Percentiles rank a stretch among this genome's conserved stretches.
phyloP scores from a whole-genome alignment of 1,284 basidiomycete species.

The Ustilago shanxiensis region DNA sequence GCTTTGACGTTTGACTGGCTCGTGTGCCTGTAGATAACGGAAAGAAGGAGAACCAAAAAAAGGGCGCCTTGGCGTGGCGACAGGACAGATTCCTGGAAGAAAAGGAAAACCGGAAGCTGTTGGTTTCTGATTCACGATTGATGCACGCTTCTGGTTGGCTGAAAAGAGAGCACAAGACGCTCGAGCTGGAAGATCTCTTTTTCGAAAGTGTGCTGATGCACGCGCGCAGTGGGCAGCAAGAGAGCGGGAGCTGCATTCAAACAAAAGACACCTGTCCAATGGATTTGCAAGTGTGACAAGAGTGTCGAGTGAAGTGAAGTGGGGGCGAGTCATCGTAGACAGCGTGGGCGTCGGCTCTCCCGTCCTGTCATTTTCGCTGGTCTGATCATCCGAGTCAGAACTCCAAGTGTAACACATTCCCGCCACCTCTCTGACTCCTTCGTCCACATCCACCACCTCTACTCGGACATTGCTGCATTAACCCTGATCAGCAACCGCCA shows the following conservation, averaged over 20 bases:
- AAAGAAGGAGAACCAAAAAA: too few species aligned
- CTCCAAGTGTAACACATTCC: background rate
- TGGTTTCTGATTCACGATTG: background rate
- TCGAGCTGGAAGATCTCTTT: conserved; percentile 25
- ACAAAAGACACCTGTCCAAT: background rate
- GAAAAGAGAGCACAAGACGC: background rate
- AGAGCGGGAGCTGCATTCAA: background rate
- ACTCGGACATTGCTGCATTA: background rate
- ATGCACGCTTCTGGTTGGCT: conserved; percentile 30
- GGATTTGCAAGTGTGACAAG: background rate
- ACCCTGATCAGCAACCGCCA: too few species aligned
- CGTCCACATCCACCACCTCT: background rate
- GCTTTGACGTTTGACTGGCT: background rate
- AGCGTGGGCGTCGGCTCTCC: conserved; percentile 2
- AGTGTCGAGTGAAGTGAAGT: too few species aligned
- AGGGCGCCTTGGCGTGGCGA: conserved; percentile 12
- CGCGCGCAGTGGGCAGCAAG: conserved; percentile 1
- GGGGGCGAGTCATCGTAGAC: conserved; percentile 18
- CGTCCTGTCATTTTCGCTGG: background rate
- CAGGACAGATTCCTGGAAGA: conserved; percentile 5
- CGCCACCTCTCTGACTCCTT: background rate
- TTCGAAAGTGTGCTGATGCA: conserved; percentile 7
- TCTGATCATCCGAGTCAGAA: background rate
- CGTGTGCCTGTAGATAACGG: conserved; percentile 5
- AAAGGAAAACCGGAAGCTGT: conserved; percentile 6